phyloP scores from a whole-genome alignment of 179 eudicot species.

The Amaranthus tricolor region DNA sequence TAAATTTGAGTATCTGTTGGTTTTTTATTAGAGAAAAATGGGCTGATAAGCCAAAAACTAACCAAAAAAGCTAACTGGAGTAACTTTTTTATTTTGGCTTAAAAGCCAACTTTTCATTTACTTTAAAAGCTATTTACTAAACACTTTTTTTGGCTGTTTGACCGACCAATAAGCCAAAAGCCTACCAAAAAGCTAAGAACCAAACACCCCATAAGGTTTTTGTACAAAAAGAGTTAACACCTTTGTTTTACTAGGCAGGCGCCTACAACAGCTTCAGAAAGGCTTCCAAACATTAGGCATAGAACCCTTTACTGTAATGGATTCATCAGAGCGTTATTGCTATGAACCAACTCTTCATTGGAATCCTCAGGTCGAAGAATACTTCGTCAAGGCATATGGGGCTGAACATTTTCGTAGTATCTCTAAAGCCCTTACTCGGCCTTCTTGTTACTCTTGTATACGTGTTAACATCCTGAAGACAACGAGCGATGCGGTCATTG shows the following conservation, averaged over 20 bases:
- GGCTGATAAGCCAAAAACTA: no score
- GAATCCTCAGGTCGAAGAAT: constrained; percentile 79
- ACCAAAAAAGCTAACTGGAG: no score
- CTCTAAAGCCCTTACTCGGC: constrained; percentile 73
- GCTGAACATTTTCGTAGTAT: constrained; percentile 68
- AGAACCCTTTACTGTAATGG: constrained; percentile 34
- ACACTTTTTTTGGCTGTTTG: no score
- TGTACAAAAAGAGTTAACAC: constrained; percentile 19
- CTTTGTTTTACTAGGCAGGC: constrained; percentile 29
- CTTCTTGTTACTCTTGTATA: constrained; percentile 84
- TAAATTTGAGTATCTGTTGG: no score
- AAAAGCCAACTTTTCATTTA: no score
- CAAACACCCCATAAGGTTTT: neutral
- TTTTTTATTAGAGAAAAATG: no score
- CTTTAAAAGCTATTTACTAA: no score
- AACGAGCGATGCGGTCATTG: constrained; percentile 60
- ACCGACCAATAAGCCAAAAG: no score
- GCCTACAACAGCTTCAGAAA: constrained; percentile 30
- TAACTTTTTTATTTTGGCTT: no score
- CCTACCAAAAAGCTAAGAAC: no score
- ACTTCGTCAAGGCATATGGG: constrained; percentile 80
- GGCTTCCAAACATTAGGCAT: constrained; percentile 27
- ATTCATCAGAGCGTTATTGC: constrained; percentile 59
- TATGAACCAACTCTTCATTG: constrained; percentile 64
- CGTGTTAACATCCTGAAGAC: constrained; percentile 80